These are phyloP conservation scores for Fraxinus americana DNA, from an alignment of 257 asterid species.

Conservation along the genomic window DNA sequence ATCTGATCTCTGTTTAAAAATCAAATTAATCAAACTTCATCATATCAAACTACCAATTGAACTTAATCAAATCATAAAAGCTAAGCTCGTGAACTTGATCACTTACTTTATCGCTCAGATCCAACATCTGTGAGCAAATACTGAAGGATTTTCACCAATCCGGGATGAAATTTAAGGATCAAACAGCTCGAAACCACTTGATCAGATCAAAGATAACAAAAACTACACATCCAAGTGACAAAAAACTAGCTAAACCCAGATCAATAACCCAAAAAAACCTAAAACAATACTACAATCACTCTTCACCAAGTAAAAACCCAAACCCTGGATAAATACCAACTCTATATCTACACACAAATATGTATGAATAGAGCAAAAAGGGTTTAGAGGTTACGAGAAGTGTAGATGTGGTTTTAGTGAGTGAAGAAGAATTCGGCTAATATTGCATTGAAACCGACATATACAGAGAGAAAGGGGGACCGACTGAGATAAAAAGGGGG, in stretches of 20 bases:
- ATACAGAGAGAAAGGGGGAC: constrained; percentile 41
- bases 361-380: not conserved
- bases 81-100: constrained; percentile 34
- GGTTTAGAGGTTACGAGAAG: not conserved
- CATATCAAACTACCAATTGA: not conserved
- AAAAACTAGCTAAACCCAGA: constrained; percentile 9
- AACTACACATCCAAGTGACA: not conserved
- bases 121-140: constrained; percentile 41
- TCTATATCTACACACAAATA: not conserved
- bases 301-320: constrained; percentile 23
- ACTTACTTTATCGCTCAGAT: constrained; percentile 88
- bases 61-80: constrained; percentile 20
- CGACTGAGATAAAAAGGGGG: constrained; percentile 44
- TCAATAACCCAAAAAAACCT: not conserved
- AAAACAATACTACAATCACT: not conserved
- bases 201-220: constrained; percentile 15
- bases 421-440: constrained; percentile 29
- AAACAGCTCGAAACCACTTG: constrained; percentile 1
- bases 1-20: constrained; percentile 51
- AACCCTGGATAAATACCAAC: not conserved
- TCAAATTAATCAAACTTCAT: constrained; percentile 1
- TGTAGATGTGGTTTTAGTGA: constrained; percentile 31
- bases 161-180: constrained; percentile 12
- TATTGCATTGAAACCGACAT: constrained; percentile 41
- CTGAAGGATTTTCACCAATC: constrained; percentile 26